A percentile compares a stretch with the other conserved stretches of the same genome.
Conservation (phyloP, 352 stramenopile species). For the Globisporangium polare region DNA sequence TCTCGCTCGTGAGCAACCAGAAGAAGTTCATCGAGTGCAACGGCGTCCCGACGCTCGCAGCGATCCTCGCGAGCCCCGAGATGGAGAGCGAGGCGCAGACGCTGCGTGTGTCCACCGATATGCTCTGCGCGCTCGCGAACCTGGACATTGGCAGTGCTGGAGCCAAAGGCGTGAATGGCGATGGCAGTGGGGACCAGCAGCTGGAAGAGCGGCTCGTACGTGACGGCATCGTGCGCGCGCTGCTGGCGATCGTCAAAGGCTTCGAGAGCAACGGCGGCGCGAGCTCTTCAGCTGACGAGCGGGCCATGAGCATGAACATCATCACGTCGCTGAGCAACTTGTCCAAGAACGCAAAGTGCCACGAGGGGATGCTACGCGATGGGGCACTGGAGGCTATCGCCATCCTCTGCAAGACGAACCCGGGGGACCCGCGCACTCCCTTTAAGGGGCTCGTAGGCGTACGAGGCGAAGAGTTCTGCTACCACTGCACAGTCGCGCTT, state of each 20-base stretch:
- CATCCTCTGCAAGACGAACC: slow-evolving; percentile 40
- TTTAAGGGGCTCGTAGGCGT: slow-evolving; percentile 60
- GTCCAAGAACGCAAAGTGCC: slow-evolving; percentile 50
- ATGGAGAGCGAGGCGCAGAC: slow-evolving; percentile 48
- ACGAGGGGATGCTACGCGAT: slow-evolving; percentile 75
- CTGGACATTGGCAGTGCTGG: slow-evolving; percentile 18
- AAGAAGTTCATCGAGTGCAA: slow-evolving; percentile 57
- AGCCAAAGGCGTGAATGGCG: neutral
- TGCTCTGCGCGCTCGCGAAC: slow-evolving; percentile 65
- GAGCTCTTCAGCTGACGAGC: slow-evolving; percentile 23
- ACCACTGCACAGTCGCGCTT: slow-evolving; percentile 59
- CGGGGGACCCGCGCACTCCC: slow-evolving; percentile 32
- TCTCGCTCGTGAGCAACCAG: slow-evolving; percentile 53
- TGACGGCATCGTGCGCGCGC: slow-evolving; percentile 64
- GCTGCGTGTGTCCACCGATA: slow-evolving; percentile 49
- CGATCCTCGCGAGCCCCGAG: slow-evolving; percentile 41
- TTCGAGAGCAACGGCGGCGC: slow-evolving; percentile 18
- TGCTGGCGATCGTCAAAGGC: slow-evolving; percentile 56
- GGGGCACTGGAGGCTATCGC: slow-evolving; percentile 57
- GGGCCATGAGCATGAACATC: slow-evolving; percentile 50
- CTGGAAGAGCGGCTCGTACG: slow-evolving; percentile 69
- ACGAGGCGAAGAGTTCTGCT: slow-evolving; percentile 61
- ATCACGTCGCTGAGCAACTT: slow-evolving; percentile 63
- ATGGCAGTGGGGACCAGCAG: slow-evolving; percentile 11
- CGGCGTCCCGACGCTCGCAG: slow-evolving; percentile 60